phyloP scores from a whole-genome alignment of 176 grass and related monocot genomes.

The Bromus sterilis region DNA sequence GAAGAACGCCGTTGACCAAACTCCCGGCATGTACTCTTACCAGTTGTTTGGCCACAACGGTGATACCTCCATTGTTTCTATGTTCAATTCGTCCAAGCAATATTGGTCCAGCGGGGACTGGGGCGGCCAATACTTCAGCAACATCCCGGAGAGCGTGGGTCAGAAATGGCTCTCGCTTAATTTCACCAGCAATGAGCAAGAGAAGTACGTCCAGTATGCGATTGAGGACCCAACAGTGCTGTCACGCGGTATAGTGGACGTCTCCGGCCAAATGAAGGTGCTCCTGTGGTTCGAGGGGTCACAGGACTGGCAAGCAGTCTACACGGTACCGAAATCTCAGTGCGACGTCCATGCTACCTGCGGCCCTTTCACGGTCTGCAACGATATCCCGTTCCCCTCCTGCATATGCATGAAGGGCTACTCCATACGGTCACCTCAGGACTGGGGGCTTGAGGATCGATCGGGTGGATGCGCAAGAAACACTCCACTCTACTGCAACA shows the following conservation, averaged over 20 bases:
- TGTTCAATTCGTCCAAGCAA: background rate
- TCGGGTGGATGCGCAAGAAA: background rate
- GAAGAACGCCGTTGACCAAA: background rate
- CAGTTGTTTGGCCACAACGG: background rate
- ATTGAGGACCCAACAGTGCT: background rate
- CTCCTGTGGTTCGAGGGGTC: background rate
- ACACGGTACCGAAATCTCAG: background rate
- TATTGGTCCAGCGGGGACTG: background rate
- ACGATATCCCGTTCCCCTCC: background rate
- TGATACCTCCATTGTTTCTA: background rate
- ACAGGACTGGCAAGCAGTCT: background rate
- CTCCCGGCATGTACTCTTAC: background rate
- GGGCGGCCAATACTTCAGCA: background rate
- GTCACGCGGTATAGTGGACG: background rate
- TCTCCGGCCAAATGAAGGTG: background rate
- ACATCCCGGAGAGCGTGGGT: background rate
- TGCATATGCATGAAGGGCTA: background rate
- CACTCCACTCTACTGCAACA: background rate
- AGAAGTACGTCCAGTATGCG: background rate
- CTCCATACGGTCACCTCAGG: background rate
- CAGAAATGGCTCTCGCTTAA: background rate
- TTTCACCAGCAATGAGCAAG: background rate
- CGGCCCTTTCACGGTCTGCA: background rate
- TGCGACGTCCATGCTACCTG: background rate
- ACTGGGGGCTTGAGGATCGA: background rate